These are phyloP conservation scores for Erysiphe pulchra DNA, from an alignment of 2,329 filamentous ascomycete genomes.

Conservation along the genomic window DNA sequence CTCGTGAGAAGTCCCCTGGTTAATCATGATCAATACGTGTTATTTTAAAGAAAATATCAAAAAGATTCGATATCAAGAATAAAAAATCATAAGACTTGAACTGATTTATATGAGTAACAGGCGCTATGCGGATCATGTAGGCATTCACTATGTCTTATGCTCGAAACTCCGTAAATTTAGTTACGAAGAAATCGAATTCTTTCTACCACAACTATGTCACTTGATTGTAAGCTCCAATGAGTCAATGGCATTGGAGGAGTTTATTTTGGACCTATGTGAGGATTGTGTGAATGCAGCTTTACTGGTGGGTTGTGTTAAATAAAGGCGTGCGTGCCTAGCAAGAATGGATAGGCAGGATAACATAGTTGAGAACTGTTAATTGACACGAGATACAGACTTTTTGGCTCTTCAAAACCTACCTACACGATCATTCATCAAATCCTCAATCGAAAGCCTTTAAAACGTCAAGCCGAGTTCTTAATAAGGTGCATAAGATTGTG, in stretches of 20 bases:
- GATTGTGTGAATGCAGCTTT: slow-evolving; percentile 67
- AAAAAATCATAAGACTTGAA: background rate
- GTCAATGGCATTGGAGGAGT: slow-evolving; percentile 76
- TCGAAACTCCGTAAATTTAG: slow-evolving; percentile 72
- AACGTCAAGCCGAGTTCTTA: slow-evolving; percentile 63
- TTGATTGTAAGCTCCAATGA: slow-evolving; percentile 76
- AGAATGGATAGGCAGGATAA: background rate
- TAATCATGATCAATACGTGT: background rate
- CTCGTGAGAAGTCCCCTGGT: slow-evolving; percentile 27
- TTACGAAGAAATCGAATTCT: slow-evolving; percentile 84
- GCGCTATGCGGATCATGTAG: slow-evolving; percentile 71
- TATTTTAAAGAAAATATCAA: background rate
- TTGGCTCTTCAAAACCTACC: slow-evolving; percentile 73
- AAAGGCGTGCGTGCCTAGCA: background rate
- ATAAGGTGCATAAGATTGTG: slow-evolving; percentile 70
- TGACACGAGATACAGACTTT: slow-evolving; percentile 34
- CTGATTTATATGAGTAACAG: slow-evolving; percentile 17
- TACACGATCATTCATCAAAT: slow-evolving; percentile 51
- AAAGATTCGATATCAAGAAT: background rate
- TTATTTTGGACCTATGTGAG: slow-evolving; percentile 63
- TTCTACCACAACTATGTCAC: slow-evolving; percentile 68
- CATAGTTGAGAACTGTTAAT: background rate
- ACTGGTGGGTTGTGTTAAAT: slow-evolving; percentile 30
- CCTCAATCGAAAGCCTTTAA: slow-evolving; percentile 56
- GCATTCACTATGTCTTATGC: slow-evolving; percentile 73